Conservation (phyloP, 2,329 filamentous ascomycete species). For the Trichothecium roseum region DNA sequence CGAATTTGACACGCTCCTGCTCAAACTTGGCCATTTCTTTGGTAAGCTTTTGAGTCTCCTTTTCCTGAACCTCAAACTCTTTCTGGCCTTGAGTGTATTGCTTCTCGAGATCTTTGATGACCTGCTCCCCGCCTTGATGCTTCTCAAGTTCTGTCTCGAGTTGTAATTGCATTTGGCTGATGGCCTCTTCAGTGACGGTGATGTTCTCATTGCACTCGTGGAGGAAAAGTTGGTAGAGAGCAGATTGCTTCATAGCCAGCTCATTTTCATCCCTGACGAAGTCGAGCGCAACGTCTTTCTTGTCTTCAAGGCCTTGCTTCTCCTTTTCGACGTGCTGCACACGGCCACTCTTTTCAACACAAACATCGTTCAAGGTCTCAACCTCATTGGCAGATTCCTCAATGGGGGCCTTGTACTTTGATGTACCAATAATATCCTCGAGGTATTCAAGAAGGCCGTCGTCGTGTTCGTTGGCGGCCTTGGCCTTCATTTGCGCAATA, state of each 20-base stretch:
- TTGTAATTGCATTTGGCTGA: slow-evolving; percentile 79
- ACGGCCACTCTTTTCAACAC: slow-evolving; percentile 85
- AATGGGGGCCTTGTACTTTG: slow-evolving; percentile 95
- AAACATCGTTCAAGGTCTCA: slow-evolving; percentile 87
- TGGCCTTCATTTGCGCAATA: slow-evolving; percentile 98
- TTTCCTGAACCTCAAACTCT: slow-evolving; percentile 73
- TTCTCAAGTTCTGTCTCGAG: slow-evolving; percentile 83
- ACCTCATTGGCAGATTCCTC: slow-evolving; percentile 88
- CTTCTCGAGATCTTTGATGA: slow-evolving; percentile 83
- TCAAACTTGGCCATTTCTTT: slow-evolving; percentile 91
- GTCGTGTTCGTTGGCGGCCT: slow-evolving; percentile 89
- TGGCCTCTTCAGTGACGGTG: slow-evolving; percentile 78
- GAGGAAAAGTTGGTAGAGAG: slow-evolving; percentile 86
- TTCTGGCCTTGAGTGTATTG: slow-evolving; percentile 74
- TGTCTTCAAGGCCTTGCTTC: slow-evolving; percentile 83
- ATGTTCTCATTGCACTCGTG: slow-evolving; percentile 84
- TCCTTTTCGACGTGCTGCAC: slow-evolving; percentile 98
- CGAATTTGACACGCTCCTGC: slow-evolving; percentile 93
- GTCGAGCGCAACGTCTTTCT: slow-evolving; percentile 87
- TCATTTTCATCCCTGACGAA: slow-evolving; percentile 93
- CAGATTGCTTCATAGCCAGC: slow-evolving; percentile 76
- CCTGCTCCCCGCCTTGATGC: slow-evolving; percentile 78
- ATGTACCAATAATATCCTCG: slow-evolving; percentile 97
- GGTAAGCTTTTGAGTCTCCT: slow-evolving; percentile 64
- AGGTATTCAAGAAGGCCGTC: slow-evolving; percentile 94